Evolutionary conservation across 2,329 filamentous ascomycete genomes (phyloP), one percentile per base, ranked within the genome.

Genomic region (Sporothrix curviconia): DNA sequence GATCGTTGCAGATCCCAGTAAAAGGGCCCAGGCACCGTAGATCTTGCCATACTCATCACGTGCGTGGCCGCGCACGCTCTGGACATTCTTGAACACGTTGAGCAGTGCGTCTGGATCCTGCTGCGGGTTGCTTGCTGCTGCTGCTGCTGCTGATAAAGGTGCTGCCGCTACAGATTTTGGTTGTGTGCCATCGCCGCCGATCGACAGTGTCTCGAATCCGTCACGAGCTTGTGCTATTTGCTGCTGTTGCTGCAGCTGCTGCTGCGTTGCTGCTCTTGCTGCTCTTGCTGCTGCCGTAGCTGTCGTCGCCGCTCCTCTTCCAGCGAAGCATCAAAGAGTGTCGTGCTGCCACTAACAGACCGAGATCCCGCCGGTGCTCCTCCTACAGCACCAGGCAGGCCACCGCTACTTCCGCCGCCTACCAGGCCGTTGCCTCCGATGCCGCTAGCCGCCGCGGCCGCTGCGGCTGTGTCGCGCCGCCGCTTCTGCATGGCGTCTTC

Each of bases 21-120:
- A 65, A 95, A 92, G 0, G 92, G 92, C 11, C 64, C 99, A 72
- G 4, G 89, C 88, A n/a, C 85, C 87, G 71, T 97, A 95, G 14
- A 97, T 79, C 69, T 87, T 95, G 15, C 88, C 92, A 68, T 92
- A 99, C 70, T 97, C 92, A 65, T 94, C 84, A 60, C 92, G 82
- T 44, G 94, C 94, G 65, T 85, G 83, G 4, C 92, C 94, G 42
- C 94, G 81, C 52, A 95, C 82, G 49, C 92, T 97, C 66, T 80
- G 84, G 28, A 85, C 86, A 30, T 80, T 79, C 57, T 84, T 80
- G 58, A 97, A 76, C 0, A 91, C 82, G 32, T 80, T 80, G 51
- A 96, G 72, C 25, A 90, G 79, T 2, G 81, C 78, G 15, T 81
- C 78, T 0, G 84, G 79, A 61, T 90, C 85, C 62, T 79, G 73